Evolutionary conservation across 441 rosid species (phyloP), one percentile per base, ranked within the genome.

Genomic region (Sinapis alba): DNA sequence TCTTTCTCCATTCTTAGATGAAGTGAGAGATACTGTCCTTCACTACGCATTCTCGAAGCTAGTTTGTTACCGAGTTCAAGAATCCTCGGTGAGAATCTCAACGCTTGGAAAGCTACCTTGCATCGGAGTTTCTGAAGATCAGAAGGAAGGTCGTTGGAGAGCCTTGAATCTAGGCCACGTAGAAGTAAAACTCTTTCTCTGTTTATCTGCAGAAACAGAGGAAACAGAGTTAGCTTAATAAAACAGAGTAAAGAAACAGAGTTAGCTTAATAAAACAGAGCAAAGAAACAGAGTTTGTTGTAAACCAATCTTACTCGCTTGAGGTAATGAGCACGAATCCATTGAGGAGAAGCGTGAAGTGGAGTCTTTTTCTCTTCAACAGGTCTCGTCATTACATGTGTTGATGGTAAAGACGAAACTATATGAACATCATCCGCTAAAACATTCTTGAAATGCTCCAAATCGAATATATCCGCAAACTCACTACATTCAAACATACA

Each of bases 71-170:
- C 98, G 11, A 95, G 92, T 80, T 88, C 87, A 62, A 86, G 78
- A 36, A 95, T 85, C 54, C 83, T 81, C 24, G 88, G 94, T n/a
- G 97, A 91, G 79, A 95, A 92, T 81, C 84, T 86, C 74, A 95
- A 69, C 5, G 98, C 99, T 72, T 88, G 85, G 81, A 95, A 95
- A 36, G 98, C 96, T 78, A 90, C 99, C 86, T 95, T 95, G 90
- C 99, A 95, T 36, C 95, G 84, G 32, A 95, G 95, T 79, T 90
- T 95, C 79, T 91, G 98, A 54, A 93, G 97, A 84, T 95, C 99
- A 1, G 97, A 81, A 53, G 98, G 98, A 71, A 95, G 90, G 65
- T 93, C 94, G 59, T 92, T 91, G 13, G 98, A 93, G 57, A 95
- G 94, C 79, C 99, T 86, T 8, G 99, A 95, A 80, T 95, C 99